Base-by-base conservation (phyloP, 768 basidiomycete genomes). In the Tricholoma matsutake region DNA sequence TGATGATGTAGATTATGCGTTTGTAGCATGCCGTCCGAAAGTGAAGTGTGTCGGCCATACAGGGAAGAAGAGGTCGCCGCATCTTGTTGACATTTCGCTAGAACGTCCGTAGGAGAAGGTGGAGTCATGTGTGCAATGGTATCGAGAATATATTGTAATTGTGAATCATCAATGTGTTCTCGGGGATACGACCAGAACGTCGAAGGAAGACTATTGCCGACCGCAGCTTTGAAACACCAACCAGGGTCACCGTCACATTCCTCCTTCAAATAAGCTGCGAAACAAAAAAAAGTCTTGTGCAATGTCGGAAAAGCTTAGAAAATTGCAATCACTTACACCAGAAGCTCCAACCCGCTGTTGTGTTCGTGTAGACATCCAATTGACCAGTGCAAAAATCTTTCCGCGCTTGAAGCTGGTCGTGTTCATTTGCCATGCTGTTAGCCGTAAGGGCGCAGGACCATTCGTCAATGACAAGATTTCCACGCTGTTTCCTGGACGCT, bases 361-460 rank as follows among this genome's bases (percentile, higher is more conserved):
- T 72, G 59, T 80, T 82, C 2, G 79, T 65, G 64, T 89, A 92
- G 0, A 80, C 79, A 20, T 80, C 76, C 77, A 86, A 77, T 65
- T 90, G 88, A 2, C 75, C 79, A 2, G 73, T 74, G 65, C 88
- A 87, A 65, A 89, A 89, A 3, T 78, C 69, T 57, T 71, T 75
- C 31, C 78, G 74, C 16, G 84, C 81, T 4, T 68, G 71, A 25
- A 74, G 71, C 13, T 78, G 75, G 66, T 88, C 75, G 3, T 64
- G 35, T 61, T 84, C 85, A 8, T 71, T 71, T 6, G 79, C 70
- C 16, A 88, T 66, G 64, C 88, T 87, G 58, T 83, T 65, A 2
- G 84, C 82, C 57, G 89, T 86, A 62, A 94, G 75, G 0, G 88
- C 88, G 20, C 87, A 91, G n/a, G 88, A 91, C 85, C 87, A 94